Base-by-base conservation (phyloP, 73 alveolate species). In the Effrenium voratum region DNA sequence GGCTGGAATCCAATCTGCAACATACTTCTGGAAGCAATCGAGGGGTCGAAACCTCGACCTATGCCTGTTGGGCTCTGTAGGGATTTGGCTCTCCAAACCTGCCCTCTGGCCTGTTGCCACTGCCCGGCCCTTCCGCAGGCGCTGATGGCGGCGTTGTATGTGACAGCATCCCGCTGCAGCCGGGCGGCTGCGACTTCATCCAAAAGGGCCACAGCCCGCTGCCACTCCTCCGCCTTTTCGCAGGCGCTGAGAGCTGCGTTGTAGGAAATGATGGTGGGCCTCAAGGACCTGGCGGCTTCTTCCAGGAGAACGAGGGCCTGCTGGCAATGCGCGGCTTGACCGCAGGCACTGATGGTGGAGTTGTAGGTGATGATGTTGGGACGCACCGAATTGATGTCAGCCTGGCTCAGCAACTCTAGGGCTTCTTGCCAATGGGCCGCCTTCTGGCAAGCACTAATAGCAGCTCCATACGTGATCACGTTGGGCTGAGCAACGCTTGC, bases 151-250 rank as follows among this genome's bases (percentile, higher is more conserved):
- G 22, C 1, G 60, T 73, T 73, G 84, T 73, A 73, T 38, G n/a
- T 73, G 49, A 47, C 49, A 19, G 75, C 75, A 60, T 38, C 30
- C 40, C 75, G 4, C 75, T 60, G 16, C 40, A 76, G 44, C 16
- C 60, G 55, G 38, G 0, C 32, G 55, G 41, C 28, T 76, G 26
- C 87, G 30, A 76, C 26, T 5, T 41, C 22, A 15, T 41, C 26
- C 40, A 76, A 43, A 16, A 76, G 19, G 44, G 4, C 19, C 40
- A 76, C 10, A 16, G 87, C 87, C 87, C 40, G 40, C 87, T 76
- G 87, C 87, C 87, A 76, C 24, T 76, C 60, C 40, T 76, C 87
- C 24, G 87, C 87, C 44, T 76, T 76, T 76, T 76, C 87, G 41
- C 40, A 44, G 22, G 87, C 87, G 24, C 87, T 76, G 60, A 76